These are phyloP conservation scores for Penicillium psychrofluorescens DNA, from an alignment of 495 filamentous ascomycete species.

Conservation along the genomic window DNA sequence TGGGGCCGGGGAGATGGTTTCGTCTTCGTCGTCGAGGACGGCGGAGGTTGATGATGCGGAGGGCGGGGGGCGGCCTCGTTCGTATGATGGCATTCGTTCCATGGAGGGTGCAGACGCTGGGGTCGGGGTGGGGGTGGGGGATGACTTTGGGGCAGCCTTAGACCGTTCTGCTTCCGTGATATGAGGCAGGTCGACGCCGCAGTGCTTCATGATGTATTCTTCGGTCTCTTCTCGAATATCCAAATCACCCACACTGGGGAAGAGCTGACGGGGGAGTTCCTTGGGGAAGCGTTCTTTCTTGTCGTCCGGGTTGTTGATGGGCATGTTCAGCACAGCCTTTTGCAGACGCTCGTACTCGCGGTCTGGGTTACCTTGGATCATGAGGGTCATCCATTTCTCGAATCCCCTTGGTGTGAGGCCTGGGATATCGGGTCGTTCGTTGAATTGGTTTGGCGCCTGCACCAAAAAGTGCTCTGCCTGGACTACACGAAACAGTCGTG, in stretches of 20 bases:
- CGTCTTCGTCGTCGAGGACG: conserved; percentile 40
- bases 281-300: conserved; percentile 71
- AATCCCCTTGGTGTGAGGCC: conserved; percentile 77
- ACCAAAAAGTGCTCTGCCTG: conserved; percentile 77
- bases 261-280: conserved; percentile 64
- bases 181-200: conserved; percentile 39
- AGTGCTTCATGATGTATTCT: conserved; percentile 38
- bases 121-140: conserved; percentile 11
- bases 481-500: conserved; percentile 67
- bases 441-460: conserved; percentile 59
- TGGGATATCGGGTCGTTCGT: conserved; percentile 60
- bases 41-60: conserved; percentile 24
- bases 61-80: conserved; percentile 48
- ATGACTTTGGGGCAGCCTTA: conserved; percentile 13
- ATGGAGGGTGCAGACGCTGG: conserved; percentile 5
- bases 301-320: conserved; percentile 67
- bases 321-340: conserved; percentile 65
- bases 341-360: conserved; percentile 68
- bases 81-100: conserved; percentile 26
- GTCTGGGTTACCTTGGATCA: conserved; percentile 72
- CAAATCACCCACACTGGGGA: conserved; percentile 46
- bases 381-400: conserved; percentile 63
- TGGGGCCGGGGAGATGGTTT: conserved; percentile 31
- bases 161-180: conserved; percentile 33
- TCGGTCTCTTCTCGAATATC: conserved; percentile 34